A percentile compares a stretch with the other conserved stretches of the same genome.
Conservation (phyloP, 805 yeast genomes). For the Saccharomycopsis javanensis region DNA sequence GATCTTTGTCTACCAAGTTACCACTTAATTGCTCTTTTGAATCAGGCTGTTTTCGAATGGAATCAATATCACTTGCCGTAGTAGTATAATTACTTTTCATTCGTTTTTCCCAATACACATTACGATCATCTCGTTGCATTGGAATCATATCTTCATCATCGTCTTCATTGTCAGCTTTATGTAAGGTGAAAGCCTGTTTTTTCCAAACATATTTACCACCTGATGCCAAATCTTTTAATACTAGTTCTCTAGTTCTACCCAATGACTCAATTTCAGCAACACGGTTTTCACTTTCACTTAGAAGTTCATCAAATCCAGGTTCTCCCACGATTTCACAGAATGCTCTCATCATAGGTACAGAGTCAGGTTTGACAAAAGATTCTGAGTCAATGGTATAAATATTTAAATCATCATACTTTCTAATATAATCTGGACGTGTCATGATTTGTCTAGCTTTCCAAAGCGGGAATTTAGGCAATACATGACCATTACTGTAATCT, state of each 20-base stretch:
- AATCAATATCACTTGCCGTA: neutral
- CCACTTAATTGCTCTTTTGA: neutral
- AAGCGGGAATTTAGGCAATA: constrained; percentile 62
- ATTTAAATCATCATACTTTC: constrained; percentile 62
- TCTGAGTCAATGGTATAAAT: constrained; percentile 71
- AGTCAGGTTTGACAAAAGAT: constrained; percentile 67
- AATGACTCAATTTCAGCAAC: constrained; percentile 69
- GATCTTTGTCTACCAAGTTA: neutral
- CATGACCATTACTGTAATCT: constrained; percentile 34
- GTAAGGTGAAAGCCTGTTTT: neutral
- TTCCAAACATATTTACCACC: constrained; percentile 35
- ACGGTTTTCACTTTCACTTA: constrained; percentile 56
- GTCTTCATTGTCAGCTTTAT: constrained; percentile 19
- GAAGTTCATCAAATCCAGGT: constrained; percentile 59
- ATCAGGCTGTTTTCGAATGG: neutral
- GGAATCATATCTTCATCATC: constrained; percentile 21
- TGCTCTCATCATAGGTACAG: constrained; percentile 85
- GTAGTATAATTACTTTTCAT: constrained; percentile 26
- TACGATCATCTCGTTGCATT: constrained; percentile 24
- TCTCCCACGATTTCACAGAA: constrained; percentile 66
- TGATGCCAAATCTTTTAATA: constrained; percentile 54
- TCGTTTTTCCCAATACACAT: constrained; percentile 35
- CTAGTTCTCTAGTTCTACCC: constrained; percentile 68
- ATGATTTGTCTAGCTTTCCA: constrained; percentile 80
- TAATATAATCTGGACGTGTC: constrained; percentile 78